Evolutionary conservation across 1,139 yeast species (phyloP).

Genomic region (Yamadazyma aaseri): DNA sequence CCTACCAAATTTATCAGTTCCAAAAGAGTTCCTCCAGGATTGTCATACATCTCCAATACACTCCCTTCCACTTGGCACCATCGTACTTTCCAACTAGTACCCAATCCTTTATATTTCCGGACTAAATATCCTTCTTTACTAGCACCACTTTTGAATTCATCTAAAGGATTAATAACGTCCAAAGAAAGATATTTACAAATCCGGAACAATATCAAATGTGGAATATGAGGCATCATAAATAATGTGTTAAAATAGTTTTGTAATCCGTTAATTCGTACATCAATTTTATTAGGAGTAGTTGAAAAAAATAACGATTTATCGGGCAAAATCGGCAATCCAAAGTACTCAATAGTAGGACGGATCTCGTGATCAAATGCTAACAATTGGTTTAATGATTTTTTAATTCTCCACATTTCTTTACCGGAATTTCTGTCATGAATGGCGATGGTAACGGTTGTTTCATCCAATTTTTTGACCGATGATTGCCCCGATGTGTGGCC

Average conservation of each 20-base stretch:
- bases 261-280: constrained; percentile 52
- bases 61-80: constrained; percentile 75
- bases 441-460: constrained; percentile 59
- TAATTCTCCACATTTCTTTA: constrained; percentile 71
- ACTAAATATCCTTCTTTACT: constrained; percentile 69
- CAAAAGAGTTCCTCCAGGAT: constrained; percentile 55
- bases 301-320: constrained; percentile 57
- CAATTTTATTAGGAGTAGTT: constrained; percentile 65
- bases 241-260: constrained; percentile 62
- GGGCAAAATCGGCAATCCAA: constrained; percentile 61
- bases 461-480: constrained; percentile 43
- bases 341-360: constrained; percentile 53
- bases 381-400: constrained; percentile 59
- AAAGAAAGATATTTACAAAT: constrained; percentile 68
- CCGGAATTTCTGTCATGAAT: constrained; percentile 57
- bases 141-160: constrained; percentile 55
- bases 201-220: constrained; percentile 49
- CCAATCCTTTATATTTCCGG: constrained; percentile 54
- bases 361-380: constrained; percentile 55
- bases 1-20: constrained; percentile 61
- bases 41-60: constrained; percentile 57
- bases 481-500: constrained; percentile 14
- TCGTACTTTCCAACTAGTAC: constrained; percentile 69
- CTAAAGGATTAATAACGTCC: constrained; percentile 65
- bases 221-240: constrained; percentile 61